Base-by-base conservation (phyloP, 805 yeast genomes). In the Ogataea degrootiae region DNA sequence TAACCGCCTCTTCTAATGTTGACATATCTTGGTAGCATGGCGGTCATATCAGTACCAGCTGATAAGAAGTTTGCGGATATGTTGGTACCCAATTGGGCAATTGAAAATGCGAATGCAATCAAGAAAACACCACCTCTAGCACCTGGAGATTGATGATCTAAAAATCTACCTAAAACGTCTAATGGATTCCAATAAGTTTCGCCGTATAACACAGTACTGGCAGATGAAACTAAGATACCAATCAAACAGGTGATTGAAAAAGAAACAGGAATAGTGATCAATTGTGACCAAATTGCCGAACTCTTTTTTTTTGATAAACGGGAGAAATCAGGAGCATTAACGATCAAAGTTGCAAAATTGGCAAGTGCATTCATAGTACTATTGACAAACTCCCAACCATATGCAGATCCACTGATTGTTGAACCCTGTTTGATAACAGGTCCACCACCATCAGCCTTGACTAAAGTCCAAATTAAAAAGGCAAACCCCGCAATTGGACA, bases 281-380 rank as follows among this genome's bases (percentile, higher is more conserved):
- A 60, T 64, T 83, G 89, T 2, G 88, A 75, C 65, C 74, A 71
- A n/a, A 71, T 58, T 4, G 83, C 74, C 19, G 79, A 69, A 39
- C 57, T 64, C 44, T 76, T 72, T 21, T 79, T 81, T 53, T 73
- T 76, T 9, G 96, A 85, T 68, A 88, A 84, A 66, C 97, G 79
- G 23, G 96, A 76, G 66, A 89, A 89, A 71, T 89, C 97, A 1
- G 96, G 95, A 15, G 94, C 87, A 68, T 89, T 89, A 45, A 85
- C 77, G 60, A 90, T 85, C 59, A 89, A 75, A n/a, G 96, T 85
- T 5, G 96, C 94, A 61, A 89, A 89, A 68, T 88, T 89, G 26
- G 95, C 87, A 52, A 89, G 69, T 19, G 90, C 76, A 67, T 82
- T 84, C 96, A 90, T 86, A 33, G 82, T 73, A 5, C 92, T 79